phyloP scores from a whole-genome alignment of 2,329 filamentous ascomycete species.

The Pyricularia pennisetigena region DNA sequence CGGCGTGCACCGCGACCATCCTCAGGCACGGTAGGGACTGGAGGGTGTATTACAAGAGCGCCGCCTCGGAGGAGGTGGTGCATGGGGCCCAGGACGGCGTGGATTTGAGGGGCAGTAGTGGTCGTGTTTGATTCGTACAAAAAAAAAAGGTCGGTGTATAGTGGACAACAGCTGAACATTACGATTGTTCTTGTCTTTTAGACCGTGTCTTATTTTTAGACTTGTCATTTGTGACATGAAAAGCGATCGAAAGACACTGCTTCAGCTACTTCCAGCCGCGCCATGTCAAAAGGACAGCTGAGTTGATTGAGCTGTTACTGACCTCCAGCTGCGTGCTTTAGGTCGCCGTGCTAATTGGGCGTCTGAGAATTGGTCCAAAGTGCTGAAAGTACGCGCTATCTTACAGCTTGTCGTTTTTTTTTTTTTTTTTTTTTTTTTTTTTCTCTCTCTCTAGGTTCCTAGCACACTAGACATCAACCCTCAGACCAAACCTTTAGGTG shows the following conservation, averaged over 20 bases:
- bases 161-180: no score
- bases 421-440: no score
- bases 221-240: background rate
- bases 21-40: slow-evolving; percentile 5
- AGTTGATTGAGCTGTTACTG: no score
- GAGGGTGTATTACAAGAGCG: background rate
- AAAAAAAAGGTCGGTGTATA: background rate
- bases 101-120: background rate
- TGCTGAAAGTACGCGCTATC: background rate
- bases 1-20: slow-evolving; percentile 7
- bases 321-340: background rate
- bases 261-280: background rate
- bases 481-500: background rate
- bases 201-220: background rate
- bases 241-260: background rate
- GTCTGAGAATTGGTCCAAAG: background rate
- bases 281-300: no score
- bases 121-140: background rate
- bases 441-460: no score
- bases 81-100: background rate
- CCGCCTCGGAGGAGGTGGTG: background rate
- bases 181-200: background rate
- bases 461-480: background rate
- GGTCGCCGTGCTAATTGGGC: background rate
- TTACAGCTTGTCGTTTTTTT: background rate